phyloP scores from a whole-genome alignment of 2,329 filamentous ascomycete genomes.

The Colletotrichum noveboracense region DNA sequence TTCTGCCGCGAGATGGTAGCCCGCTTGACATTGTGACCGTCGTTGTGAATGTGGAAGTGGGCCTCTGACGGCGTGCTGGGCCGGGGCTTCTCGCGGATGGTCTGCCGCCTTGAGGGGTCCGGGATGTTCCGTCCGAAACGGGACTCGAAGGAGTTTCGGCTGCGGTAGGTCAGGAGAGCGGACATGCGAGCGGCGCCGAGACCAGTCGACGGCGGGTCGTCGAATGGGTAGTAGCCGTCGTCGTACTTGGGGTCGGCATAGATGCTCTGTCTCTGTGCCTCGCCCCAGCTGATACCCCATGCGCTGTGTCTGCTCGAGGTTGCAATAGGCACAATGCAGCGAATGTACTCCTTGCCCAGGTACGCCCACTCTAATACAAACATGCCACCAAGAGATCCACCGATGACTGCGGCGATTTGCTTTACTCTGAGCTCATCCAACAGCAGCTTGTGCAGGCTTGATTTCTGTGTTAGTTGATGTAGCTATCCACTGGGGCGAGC shows the following conservation, averaged over 20 bases:
- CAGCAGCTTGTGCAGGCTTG: conserved; percentile 77
- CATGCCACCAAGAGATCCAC: conserved; percentile 89
- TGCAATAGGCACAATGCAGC: conserved; percentile 81
- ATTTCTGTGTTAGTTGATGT: neutral
- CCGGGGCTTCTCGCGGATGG: conserved; percentile 73
- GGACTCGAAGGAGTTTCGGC: conserved; percentile 94
- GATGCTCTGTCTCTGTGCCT: conserved; percentile 89
- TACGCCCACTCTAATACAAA: conserved; percentile 92
- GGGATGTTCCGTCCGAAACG: conserved; percentile 93
- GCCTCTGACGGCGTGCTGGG: conserved; percentile 69
- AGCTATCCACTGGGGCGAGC: conserved; percentile 60
- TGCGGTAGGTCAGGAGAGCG: conserved; percentile 92
- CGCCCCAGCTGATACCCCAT: conserved; percentile 91
- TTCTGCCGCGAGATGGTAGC: conserved; percentile 52
- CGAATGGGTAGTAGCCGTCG: conserved; percentile 90
- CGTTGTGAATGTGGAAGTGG: conserved; percentile 83
- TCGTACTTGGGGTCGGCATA: conserved; percentile 99
- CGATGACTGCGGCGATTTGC: conserved; percentile 79
- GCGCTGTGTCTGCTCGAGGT: conserved; percentile 86
- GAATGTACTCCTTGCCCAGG: conserved; percentile 84
- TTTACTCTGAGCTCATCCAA: conserved; percentile 81
- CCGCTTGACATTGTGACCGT: conserved; percentile 73
- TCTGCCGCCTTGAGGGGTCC: conserved; percentile 82
- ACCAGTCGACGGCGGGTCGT: conserved; percentile 85
- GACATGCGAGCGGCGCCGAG: conserved; percentile 96